Evolutionary conservation across 331 rosid genomes (phyloP).

Genomic region (Acacia concinna): DNA sequence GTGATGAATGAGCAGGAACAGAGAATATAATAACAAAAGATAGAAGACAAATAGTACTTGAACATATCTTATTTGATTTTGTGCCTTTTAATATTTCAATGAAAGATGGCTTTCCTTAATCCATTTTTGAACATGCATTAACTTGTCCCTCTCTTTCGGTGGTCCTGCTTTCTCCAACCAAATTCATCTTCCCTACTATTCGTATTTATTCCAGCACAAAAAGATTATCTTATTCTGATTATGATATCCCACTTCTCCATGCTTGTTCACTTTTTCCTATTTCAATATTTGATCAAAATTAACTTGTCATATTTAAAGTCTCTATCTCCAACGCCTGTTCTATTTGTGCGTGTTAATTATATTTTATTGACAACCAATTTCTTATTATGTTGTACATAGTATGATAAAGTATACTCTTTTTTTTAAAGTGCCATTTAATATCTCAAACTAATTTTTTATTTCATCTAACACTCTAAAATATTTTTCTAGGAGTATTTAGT

Average conservation of each 20-base stretch:
- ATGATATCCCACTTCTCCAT: conserved; percentile 14
- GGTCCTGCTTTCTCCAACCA: conserved; percentile 26
- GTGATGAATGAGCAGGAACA: neutral
- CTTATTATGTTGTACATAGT: no score
- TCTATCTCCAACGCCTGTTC: no score
- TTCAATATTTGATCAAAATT: neutral
- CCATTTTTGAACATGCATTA: neutral
- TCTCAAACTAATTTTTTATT: no score
- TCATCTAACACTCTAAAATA: no score
- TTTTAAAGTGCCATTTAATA: no score
- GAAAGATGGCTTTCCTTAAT: neutral
- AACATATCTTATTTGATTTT: conserved; percentile 9
- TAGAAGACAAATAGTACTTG: neutral
- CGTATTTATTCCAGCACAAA: neutral
- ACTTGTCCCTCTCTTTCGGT: conserved; percentile 1
- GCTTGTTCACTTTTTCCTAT: neutral
- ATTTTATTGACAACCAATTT: neutral
- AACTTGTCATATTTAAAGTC: neutral
- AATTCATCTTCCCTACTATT: neutral
- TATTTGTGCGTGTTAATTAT: no score
- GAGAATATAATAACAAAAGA: neutral
- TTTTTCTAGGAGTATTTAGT: no score
- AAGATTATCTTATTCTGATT: conserved; percentile 15
- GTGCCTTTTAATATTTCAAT: neutral
- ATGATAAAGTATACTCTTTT: no score